Percentiles rank a stretch among this genome's conserved stretches.
phyloP scores from a whole-genome alignment of 139 green algal species.

The Pseudopediastrum boryanum region DNA sequence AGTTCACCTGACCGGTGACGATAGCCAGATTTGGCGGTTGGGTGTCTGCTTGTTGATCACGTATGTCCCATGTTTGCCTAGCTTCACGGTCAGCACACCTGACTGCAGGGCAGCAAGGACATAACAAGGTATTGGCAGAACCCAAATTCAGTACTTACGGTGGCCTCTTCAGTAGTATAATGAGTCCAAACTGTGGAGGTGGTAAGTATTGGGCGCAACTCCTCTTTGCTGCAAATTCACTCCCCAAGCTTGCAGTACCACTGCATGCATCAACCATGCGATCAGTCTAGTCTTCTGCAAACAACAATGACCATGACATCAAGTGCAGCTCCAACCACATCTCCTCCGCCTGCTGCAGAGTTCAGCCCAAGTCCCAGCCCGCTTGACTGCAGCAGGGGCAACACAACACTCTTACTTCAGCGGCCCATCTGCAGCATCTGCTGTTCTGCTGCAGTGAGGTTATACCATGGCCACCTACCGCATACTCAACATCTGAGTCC shows the following conservation, averaged over 20 bases:
- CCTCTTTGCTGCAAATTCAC: background rate
- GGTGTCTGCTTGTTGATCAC: constrained; percentile 98
- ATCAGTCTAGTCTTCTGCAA: background rate
- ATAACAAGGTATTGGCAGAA: background rate
- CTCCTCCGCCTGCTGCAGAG: background rate
- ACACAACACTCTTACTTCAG: background rate
- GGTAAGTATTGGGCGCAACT: background rate
- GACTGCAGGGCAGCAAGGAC: constrained; percentile 53
- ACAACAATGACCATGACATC: background rate
- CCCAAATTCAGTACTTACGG: background rate
- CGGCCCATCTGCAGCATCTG: background rate
- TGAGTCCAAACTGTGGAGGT: background rate
- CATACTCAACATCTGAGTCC: constrained; percentile 74
- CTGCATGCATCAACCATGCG: background rate
- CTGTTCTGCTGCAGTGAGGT: background rate
- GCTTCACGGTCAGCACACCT: constrained; percentile 83
- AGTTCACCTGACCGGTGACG: constrained; percentile 84
- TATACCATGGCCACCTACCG: constrained; percentile 33
- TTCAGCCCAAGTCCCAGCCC: background rate
- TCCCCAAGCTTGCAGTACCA: background rate
- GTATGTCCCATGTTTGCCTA: constrained; percentile 88
- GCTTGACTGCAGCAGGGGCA: background rate
- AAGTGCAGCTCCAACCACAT: background rate
- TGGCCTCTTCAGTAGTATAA: background rate
- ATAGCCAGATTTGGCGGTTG: constrained; percentile 97